Evolutionary conservation across 192 early-diverging fungal species (phyloP).

Genomic region (Helicostylum pulchrum): DNA sequence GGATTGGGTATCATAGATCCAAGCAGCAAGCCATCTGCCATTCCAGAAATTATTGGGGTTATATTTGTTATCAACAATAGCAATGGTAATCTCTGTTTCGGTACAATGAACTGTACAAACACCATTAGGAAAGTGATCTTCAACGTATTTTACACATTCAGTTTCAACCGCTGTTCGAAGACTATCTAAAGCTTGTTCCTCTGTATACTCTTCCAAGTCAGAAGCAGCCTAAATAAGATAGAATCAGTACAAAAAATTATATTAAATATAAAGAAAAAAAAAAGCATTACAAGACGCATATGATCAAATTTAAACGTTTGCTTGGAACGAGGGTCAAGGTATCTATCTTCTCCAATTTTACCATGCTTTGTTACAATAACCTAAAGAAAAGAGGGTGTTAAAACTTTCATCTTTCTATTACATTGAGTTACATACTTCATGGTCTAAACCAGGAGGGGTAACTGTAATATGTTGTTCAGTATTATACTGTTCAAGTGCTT

Average conservation of each 20-base stretch:
- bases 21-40: constrained; percentile 88
- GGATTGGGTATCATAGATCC: constrained; percentile 62
- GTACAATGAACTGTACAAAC: constrained; percentile 59
- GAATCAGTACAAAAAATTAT: not conserved
- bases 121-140: constrained; percentile 81
- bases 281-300: constrained; percentile 52
- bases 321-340: constrained; percentile 70
- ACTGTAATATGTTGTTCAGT: constrained; percentile 77
- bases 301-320: constrained; percentile 80
- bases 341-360: constrained; percentile 62
- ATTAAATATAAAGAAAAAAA: not conserved
- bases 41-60: constrained; percentile 96
- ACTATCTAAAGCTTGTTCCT: constrained; percentile 31
- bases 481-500: constrained; percentile 79
- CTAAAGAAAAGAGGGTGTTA: constrained; percentile 30
- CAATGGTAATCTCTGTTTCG: constrained; percentile 51
- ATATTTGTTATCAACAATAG: constrained; percentile 88
- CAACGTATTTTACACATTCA: constrained; percentile 59
- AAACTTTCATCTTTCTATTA: not conserved
- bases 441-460: constrained; percentile 60
- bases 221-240: constrained; percentile 40
- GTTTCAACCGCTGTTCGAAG: constrained; percentile 58
- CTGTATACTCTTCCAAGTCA: constrained; percentile 41
- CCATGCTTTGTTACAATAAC: constrained; percentile 76
- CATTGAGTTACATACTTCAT: constrained; percentile 33